These are phyloP conservation scores for Guyanaporus albipodus DNA, from an alignment of 768 basidiomycete species.

Conservation along the genomic window DNA sequence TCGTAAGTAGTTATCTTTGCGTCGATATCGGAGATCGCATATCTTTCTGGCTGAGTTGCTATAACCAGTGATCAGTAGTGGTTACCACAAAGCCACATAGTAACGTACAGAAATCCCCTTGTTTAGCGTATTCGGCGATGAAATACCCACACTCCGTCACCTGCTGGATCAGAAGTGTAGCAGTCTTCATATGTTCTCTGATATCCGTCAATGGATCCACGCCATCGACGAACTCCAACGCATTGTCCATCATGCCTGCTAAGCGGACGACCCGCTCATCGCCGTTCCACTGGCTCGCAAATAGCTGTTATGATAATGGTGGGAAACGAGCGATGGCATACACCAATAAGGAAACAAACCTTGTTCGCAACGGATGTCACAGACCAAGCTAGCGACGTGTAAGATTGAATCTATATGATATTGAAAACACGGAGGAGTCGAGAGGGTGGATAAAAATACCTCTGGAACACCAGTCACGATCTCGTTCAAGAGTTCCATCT, in stretches of 20 bases:
- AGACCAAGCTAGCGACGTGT: constrained; percentile 17
- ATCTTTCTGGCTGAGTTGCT: constrained; percentile 18
- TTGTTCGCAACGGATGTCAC: constrained; percentile 21
- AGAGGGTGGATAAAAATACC: constrained; percentile 1
- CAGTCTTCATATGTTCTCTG: constrained; percentile 4
- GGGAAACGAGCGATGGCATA: neutral
- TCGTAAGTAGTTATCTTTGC: constrained; percentile 18
- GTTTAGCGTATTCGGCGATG: constrained; percentile 20
- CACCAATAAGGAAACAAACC: too few relatives aligned
- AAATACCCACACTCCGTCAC: constrained; percentile 25
- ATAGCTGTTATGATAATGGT: neutral
- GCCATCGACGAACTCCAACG: constrained; percentile 13
- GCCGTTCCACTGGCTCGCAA: constrained; percentile 16
- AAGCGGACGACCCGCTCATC: constrained; percentile 15
- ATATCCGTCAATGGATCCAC: constrained; percentile 6
- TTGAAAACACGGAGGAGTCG: neutral
- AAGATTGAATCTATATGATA: constrained; percentile 15
- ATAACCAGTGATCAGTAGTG: neutral
- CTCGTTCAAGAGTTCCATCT: constrained; percentile 12
- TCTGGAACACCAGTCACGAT: constrained; percentile 9
- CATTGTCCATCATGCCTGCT: constrained; percentile 14
- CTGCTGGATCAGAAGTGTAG: constrained; percentile 16
- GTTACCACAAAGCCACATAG: neutral
- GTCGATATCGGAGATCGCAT: constrained; percentile 17
- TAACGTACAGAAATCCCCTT: constrained; percentile 15